These are phyloP conservation scores for Cymbopogon flexuosus DNA, from an alignment of 202 grass and related monocot genomes.

Conservation along the genomic window DNA sequence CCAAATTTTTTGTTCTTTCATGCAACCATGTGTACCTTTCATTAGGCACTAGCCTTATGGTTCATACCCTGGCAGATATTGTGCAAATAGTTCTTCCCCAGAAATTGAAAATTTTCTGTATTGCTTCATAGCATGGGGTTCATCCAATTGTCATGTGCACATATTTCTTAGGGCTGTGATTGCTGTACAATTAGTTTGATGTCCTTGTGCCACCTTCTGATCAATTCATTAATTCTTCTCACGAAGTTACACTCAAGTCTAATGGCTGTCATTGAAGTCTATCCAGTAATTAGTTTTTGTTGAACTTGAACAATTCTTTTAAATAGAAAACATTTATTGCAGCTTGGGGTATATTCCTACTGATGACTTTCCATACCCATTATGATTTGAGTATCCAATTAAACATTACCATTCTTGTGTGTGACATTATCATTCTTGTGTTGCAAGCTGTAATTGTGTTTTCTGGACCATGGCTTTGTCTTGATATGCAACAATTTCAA, in stretches of 20 bases:
- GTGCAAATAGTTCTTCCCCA: background rate
- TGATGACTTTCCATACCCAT: constrained; percentile 1
- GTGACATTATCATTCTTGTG: background rate
- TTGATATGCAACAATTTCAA: background rate
- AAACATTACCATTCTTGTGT: background rate
- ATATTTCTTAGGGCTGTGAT: background rate
- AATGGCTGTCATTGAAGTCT: background rate
- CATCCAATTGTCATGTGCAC: background rate
- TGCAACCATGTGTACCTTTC: background rate
- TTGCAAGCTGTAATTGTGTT: background rate
- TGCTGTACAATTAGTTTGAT: background rate
- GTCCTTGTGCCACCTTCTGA: background rate
- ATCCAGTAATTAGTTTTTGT: background rate
- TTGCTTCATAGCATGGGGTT: background rate
- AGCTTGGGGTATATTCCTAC: too few species aligned
- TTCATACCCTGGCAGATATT: background rate
- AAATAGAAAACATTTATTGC: background rate
- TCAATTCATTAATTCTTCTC: background rate
- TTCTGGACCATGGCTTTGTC: background rate
- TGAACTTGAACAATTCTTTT: background rate
- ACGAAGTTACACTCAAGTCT: background rate
- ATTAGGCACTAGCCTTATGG: background rate
- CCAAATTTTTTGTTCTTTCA: constrained; percentile 13
- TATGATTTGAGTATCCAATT: background rate
- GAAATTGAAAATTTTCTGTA: background rate